Conservation (phyloP, 495 filamentous ascomycete genomes). For the Opeltia flavorubescens region DNA sequence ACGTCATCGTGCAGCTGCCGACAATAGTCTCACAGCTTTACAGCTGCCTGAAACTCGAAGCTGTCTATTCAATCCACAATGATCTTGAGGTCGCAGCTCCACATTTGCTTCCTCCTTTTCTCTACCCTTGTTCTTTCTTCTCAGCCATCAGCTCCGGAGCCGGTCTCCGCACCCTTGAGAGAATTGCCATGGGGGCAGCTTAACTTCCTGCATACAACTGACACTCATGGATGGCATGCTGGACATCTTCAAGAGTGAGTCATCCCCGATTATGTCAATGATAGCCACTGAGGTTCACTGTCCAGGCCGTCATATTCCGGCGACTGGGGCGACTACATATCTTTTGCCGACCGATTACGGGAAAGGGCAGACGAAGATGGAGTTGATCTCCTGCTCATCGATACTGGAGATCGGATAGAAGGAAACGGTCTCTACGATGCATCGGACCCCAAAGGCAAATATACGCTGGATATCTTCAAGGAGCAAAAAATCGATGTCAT, state of each 20-base stretch:
- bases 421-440: slow-evolving; percentile 95
- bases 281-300: not conserved
- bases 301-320: slow-evolving; percentile 72
- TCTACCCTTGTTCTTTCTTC: slow-evolving; percentile 18
- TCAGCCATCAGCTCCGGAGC: slow-evolving; percentile 67
- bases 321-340: slow-evolving; percentile 97
- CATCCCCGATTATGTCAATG: not conserved
- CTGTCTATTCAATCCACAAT: slow-evolving; percentile 1
- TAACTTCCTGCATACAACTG: slow-evolving; percentile 89
- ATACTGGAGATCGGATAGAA: slow-evolving; percentile 89
- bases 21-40: not conserved
- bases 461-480: slow-evolving; percentile 71
- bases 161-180: slow-evolving; percentile 70
- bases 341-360: slow-evolving; percentile 72
- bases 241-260: slow-evolving; percentile 81
- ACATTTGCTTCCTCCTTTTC: slow-evolving; percentile 11
- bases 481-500: slow-evolving; percentile 74
- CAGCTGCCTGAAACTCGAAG: not conserved
- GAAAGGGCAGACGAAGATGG: slow-evolving; percentile 61
- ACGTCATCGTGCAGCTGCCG: slow-evolving; percentile 1
- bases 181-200: slow-evolving; percentile 78
- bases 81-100: slow-evolving; percentile 11
- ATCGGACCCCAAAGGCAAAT: slow-evolving; percentile 73
- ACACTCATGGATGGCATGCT: slow-evolving; percentile 90
- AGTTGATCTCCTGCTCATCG: slow-evolving; percentile 73